Percentiles rank a stretch among this genome's conserved stretches.
phyloP scores from a whole-genome alignment of 495 filamentous ascomycete genomes.

The Podospora pseudopauciseta region DNA sequence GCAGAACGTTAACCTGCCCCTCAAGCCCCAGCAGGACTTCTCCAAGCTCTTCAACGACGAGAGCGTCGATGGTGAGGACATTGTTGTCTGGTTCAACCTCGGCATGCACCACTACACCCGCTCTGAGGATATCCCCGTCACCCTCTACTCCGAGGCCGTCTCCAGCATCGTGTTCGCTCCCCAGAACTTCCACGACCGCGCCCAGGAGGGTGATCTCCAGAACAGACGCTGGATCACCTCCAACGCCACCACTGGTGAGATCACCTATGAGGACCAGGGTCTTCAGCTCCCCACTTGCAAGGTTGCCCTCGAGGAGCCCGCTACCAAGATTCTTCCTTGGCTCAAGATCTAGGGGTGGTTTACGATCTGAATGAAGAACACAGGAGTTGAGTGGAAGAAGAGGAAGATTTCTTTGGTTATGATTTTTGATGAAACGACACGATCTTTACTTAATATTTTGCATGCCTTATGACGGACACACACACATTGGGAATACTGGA shows the following conservation, averaged over 20 bases:
- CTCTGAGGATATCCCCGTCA: constrained; percentile 53
- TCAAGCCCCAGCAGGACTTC: constrained; percentile 53
- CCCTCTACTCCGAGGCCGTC: constrained; percentile 46
- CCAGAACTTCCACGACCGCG: constrained; percentile 39
- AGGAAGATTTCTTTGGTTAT: not conserved
- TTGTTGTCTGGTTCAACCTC: constrained; percentile 50
- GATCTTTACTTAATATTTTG: no score
- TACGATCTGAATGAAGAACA: not conserved
- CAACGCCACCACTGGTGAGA: constrained; percentile 9
- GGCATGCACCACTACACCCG: constrained; percentile 58
- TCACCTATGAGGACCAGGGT: constrained; percentile 22
- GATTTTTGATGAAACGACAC: not conserved
- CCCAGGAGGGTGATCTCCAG: constrained; percentile 22
- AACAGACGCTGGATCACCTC: constrained; percentile 19
- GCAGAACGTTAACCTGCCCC: constrained; percentile 45
- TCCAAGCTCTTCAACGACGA: constrained; percentile 52
- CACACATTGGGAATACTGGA: no score
- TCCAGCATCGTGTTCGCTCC: constrained; percentile 46
- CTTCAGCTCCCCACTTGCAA: constrained; percentile 16
- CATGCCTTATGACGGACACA: no score
- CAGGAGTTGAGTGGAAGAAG: not conserved
- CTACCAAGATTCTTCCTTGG: constrained; percentile 13
- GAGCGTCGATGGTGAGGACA: constrained; percentile 48
- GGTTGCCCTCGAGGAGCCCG: constrained; percentile 20
- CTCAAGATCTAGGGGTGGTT: not conserved